Percentiles rank a stretch among this genome's conserved stretches.
Conservation (phyloP, 176 grass and related monocot species). For the Aegilops tauschii region DNA sequence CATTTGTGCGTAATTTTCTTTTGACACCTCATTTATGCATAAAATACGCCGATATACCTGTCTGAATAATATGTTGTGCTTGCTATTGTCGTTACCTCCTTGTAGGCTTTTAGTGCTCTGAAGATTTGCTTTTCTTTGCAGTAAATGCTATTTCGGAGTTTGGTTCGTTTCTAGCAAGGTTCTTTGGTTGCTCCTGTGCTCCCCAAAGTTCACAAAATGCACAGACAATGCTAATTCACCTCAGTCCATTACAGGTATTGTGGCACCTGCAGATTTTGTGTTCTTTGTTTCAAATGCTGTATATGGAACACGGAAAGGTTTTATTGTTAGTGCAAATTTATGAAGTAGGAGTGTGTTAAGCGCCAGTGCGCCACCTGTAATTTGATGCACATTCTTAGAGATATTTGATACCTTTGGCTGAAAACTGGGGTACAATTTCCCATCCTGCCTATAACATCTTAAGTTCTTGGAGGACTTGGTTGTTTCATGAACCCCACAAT, state of each 20-base stretch:
- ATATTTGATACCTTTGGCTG: not conserved
- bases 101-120: not conserved
- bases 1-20: not conserved
- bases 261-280: not conserved
- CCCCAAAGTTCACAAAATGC: conserved; percentile 32
- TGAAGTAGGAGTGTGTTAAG: not conserved
- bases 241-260: conserved; percentile 59
- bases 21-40: not conserved
- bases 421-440: not conserved
- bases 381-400: not conserved
- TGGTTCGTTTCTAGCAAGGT: conserved; percentile 46
- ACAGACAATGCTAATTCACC: conserved; percentile 33
- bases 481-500: not conserved
- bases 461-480: not conserved
- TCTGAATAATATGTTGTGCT: not conserved
- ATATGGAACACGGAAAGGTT: not conserved
- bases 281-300: conserved; percentile 17
- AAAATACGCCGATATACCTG: not conserved
- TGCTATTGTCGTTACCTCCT: not conserved
- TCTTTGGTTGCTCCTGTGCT: conserved; percentile 36
- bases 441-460: not conserved
- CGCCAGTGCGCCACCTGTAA: not conserved
- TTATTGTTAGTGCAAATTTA: not conserved
- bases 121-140: conserved; percentile 28
- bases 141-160: conserved; percentile 49